These are phyloP conservation scores for Pachysandra terminalis DNA, from an alignment of 164 flowering plant genomes.

Conservation along the genomic window DNA sequence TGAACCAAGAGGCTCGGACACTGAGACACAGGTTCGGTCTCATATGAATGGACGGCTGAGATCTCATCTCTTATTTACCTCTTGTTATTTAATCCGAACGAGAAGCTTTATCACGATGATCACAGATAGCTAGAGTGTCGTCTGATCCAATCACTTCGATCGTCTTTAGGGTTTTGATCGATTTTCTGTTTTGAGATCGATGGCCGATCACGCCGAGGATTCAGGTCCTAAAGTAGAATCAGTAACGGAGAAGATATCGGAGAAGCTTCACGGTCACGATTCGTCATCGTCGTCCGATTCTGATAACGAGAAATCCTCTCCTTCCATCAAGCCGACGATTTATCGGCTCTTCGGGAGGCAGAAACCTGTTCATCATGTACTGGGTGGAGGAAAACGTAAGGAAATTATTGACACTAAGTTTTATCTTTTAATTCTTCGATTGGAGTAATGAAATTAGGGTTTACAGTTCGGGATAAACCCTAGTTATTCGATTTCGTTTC, in stretches of 20 bases:
- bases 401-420: not conserved
- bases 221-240: conserved; percentile 34
- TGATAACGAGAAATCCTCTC: conserved; percentile 16
- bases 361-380: conserved; percentile 66
- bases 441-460: not conserved
- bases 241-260: conserved; percentile 57
- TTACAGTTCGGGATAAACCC: not conserved
- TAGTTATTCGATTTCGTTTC: too few species aligned
- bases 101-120: not conserved
- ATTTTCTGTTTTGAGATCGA: not conserved
- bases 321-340: conserved; percentile 39
- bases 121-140: not conserved
- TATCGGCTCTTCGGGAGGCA: conserved; percentile 69
- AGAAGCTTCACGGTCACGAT: conserved; percentile 52
- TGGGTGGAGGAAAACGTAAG: conserved; percentile 87
- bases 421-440: not conserved
- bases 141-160: not conserved
- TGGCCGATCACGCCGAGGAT: conserved; percentile 23
- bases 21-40: not conserved
- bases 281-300: conserved; percentile 34
- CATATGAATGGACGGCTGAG: conserved; percentile 1
- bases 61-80: not conserved
- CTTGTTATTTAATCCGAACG: not conserved
- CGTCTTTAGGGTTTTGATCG: conserved; percentile 6
- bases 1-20: conserved; percentile 14